Base-by-base conservation (phyloP, 495 filamentous ascomycete species). In the Darksidea phi region DNA sequence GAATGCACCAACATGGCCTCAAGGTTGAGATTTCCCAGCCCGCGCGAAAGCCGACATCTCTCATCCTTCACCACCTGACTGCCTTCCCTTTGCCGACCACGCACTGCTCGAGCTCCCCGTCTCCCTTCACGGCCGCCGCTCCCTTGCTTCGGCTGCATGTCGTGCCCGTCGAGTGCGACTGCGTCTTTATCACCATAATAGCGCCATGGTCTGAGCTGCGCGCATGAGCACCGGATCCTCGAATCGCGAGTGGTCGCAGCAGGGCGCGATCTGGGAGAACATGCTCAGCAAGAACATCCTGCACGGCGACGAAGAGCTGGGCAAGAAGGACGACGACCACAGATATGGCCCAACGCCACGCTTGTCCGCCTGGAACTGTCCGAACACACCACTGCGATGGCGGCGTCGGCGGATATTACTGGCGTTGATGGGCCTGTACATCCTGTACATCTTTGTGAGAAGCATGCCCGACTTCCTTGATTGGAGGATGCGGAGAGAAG, bases 321-420 rank as follows among this genome's bases (percentile, higher is more conserved):
- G 84, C 47, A 87, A 87, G 74, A 83, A 81, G 58, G 79, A 87
- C 68, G 85, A 88, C 69, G 85, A 87, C 65, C 81, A 82, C 69
- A 79, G 75, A 53, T 76, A 74, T 4, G 63, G 61, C 21, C 67
- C 70, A 37, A 64, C 71, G 37, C 58, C 71, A 15, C 60, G 72
- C 57, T 23, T 23, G n/a, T 8, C 46, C 1, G 18, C 20, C 18
- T 57, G 60, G 60, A 23, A 20, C n/a, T 20, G 49, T 17, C 28
- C 73, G 59, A 72, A 70, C 48, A 56, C 61, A 17, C 73, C 74
- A 43, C 77, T 80, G 48, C 74, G 73, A 47, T 72, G 64, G 63
- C 68, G 74, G 5, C 71, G 64, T 59, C 76, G 80, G 47, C 71
- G 80, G 43, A 58, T 84, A 6, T 32, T 80, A 5, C 37, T 80